Conservation (phyloP, 192 early-diverging fungal genomes). For the Lunasporangiospora selenospora region DNA sequence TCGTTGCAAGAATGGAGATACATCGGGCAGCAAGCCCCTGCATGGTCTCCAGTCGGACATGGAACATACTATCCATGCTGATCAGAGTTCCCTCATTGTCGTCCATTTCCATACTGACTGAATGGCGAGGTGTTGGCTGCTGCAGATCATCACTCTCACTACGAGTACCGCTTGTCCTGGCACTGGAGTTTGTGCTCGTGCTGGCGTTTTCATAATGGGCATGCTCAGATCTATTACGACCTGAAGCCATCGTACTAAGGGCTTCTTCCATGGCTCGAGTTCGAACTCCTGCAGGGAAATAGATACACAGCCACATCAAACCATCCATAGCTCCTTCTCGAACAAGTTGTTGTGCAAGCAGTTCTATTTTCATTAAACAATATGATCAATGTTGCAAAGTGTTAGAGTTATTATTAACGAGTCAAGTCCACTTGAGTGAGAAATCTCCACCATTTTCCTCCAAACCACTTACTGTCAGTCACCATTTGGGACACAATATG, state of each 20-base stretch:
- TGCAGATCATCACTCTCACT: neutral
- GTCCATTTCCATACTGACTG: neutral
- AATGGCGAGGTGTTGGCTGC: neutral
- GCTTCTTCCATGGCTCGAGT: constrained; percentile 32
- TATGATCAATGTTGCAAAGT: too few species aligned
- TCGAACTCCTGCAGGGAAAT: constrained; percentile 34
- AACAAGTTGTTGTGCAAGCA: constrained; percentile 23
- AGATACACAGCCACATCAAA: constrained; percentile 40
- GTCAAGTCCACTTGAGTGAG: too few species aligned
- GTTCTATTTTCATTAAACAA: constrained; percentile 12
- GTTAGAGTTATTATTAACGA: too few species aligned
- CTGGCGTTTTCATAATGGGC: neutral
- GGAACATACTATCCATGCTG: constrained; percentile 43
- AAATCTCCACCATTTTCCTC: too few species aligned
- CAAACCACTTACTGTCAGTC: constrained; percentile 30
- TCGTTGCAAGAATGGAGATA: constrained; percentile 48
- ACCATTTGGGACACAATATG: constrained; percentile 37
- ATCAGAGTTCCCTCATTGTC: constrained; percentile 15
- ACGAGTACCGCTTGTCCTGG: neutral
- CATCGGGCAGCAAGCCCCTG: constrained; percentile 52
- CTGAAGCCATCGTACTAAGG: constrained; percentile 1
- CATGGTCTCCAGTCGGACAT: constrained; percentile 41
- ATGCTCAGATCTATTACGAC: too few species aligned
- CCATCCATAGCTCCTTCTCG: constrained; percentile 30
- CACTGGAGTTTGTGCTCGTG: neutral